Evolutionary conservation across 495 filamentous ascomycete species (phyloP).

Genomic region (Penicillium ochrochloron): DNA sequence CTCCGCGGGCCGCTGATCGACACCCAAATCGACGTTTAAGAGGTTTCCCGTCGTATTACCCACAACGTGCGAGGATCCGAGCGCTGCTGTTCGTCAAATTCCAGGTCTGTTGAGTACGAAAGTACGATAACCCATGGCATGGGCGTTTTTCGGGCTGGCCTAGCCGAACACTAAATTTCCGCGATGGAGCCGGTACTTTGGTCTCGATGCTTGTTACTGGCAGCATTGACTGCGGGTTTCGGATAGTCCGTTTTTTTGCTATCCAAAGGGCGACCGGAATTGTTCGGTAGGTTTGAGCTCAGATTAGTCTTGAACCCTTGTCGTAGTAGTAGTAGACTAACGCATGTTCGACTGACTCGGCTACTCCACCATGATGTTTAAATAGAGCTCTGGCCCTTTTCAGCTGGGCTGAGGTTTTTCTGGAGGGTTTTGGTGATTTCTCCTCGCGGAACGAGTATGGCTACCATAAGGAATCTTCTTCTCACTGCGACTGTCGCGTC

Average conservation of each 20-base stretch:
- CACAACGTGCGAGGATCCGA: background rate
- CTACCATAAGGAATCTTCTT: slow-evolving; percentile 1
- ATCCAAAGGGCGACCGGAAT: background rate
- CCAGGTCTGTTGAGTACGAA: slow-evolving; percentile 1
- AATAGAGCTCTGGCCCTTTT: background rate
- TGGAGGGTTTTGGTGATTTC: background rate
- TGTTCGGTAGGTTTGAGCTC: background rate
- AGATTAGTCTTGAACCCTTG: background rate
- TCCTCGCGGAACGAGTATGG: slow-evolving; percentile 6
- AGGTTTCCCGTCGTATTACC: slow-evolving; percentile 3
- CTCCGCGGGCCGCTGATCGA: background rate
- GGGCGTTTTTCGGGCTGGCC: background rate
- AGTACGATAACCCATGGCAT: background rate
- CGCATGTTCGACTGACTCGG: background rate
- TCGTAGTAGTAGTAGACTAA: background rate
- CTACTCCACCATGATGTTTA: background rate
- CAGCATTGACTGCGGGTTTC: background rate
- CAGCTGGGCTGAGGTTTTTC: background rate
- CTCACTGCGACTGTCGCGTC: slow-evolving; percentile 11
- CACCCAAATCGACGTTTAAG: background rate
- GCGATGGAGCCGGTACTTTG: background rate
- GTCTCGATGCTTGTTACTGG: slow-evolving; percentile 3
- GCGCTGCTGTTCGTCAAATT: background rate
- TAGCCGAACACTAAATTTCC: slow-evolving; percentile 9
- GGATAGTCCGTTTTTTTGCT: background rate